phyloP scores from a whole-genome alignment of 345 rosid genomes.

The Lenwebbia sp. region DNA sequence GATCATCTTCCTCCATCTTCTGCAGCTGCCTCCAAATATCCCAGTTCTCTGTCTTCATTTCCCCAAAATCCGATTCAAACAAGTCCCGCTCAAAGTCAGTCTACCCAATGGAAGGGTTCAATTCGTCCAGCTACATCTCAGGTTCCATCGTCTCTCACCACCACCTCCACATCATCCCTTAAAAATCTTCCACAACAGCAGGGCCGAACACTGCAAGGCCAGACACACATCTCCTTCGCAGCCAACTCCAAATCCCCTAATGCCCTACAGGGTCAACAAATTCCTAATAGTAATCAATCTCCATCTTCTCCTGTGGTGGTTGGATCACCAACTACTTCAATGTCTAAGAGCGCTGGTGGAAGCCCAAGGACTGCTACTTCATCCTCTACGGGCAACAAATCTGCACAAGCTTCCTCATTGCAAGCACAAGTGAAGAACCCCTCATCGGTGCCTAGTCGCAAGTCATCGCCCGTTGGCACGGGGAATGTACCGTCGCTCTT shows the following conservation, averaged over 20 bases:
- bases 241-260: conserved; percentile 46
- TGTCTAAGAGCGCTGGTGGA: conserved; percentile 82
- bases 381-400: conserved; percentile 45
- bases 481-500: conserved; percentile 53
- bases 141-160: conserved; percentile 36
- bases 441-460: conserved; percentile 34
- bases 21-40: conserved; percentile 47
- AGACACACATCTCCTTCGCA: conserved; percentile 72
- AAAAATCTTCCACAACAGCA: conserved; percentile 64
- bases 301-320: conserved; percentile 53
- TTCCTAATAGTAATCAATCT: conserved; percentile 40
- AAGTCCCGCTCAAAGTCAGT: conserved; percentile 43
- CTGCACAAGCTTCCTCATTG: conserved; percentile 50
- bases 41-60: conserved; percentile 44
- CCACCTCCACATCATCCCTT: conserved; percentile 40
- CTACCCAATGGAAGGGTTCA: conserved; percentile 87
- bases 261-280: conserved; percentile 39
- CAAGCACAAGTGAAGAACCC: conserved; percentile 61
- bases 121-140: conserved; percentile 41
- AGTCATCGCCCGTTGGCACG: conserved; percentile 52
- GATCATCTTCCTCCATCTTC: conserved; percentile 53
- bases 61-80: conserved; percentile 73
- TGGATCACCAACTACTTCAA: conserved; percentile 74
- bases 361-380: conserved; percentile 73
- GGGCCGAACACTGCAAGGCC: conserved; percentile 53